A percentile compares a stretch with the other conserved stretches of the same genome.
Evolutionary conservation across 73 alveolate species (phyloP).

Genomic region (Paramecium sexaurelia): DNA sequence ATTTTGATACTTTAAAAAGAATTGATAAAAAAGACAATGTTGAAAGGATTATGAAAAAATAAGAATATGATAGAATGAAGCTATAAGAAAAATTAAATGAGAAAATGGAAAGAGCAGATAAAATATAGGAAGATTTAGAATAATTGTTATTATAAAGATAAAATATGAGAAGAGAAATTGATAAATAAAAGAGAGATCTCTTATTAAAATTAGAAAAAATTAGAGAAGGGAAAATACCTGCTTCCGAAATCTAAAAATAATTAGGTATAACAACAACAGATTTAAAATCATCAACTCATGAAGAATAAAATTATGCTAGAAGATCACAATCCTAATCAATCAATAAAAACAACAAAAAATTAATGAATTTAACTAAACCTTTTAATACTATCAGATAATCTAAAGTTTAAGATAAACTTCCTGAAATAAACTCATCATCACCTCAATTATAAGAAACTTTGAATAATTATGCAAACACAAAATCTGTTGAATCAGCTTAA

Average conservation of each 20-base stretch:
- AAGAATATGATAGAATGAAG: conserved; percentile 52
- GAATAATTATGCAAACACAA: not conserved
- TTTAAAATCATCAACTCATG: not conserved
- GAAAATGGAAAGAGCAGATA: conserved; percentile 60
- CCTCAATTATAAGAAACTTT: not conserved
- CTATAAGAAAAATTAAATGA: conserved; percentile 32
- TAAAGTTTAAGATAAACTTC: not conserved
- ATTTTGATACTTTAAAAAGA: conserved; percentile 21
- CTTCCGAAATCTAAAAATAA: conserved; percentile 24
- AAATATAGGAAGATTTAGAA: conserved; percentile 38
- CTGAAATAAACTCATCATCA: not conserved
- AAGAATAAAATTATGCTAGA: not conserved
- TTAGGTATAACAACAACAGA: conserved; percentile 11
- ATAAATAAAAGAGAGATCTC: conserved; percentile 17
- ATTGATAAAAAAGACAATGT: conserved; percentile 41
- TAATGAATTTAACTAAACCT: not conserved
- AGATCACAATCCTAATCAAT: conserved; percentile 15
- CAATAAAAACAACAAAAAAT: not conserved
- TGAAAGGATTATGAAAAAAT: conserved; percentile 50
- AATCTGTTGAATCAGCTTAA: not conserved
- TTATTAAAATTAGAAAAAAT: conserved; percentile 26
- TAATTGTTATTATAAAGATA: not conserved
- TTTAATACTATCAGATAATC: not conserved
- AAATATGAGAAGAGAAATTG: conserved; percentile 56
- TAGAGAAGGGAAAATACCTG: conserved; percentile 54